A percentile compares a stretch with the other conserved stretches of the same genome.
Conservation (phyloP, 176 grass and related monocot genomes). For the Ensete glaucum region DNA sequence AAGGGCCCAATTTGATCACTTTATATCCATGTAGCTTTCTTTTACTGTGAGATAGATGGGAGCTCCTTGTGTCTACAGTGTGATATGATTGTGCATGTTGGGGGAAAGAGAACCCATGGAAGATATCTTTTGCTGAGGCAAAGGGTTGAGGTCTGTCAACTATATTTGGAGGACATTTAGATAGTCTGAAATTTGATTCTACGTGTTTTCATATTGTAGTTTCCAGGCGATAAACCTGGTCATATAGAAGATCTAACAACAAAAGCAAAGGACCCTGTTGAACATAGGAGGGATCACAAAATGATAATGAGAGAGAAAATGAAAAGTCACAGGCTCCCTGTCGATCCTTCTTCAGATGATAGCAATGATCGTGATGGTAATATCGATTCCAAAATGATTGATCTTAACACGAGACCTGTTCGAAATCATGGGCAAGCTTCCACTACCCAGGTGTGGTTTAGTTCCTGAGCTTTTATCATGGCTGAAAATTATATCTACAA, state of each 20-base stretch:
- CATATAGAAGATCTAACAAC: conserved; percentile 53
- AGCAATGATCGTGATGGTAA: conserved; percentile 43
- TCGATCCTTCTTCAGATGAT: conserved; percentile 32
- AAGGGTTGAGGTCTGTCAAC: conserved; percentile 62
- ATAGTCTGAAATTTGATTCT: conserved; percentile 10
- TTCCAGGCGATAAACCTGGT: conserved; percentile 81
- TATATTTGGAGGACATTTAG: background rate
- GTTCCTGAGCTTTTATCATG: background rate
- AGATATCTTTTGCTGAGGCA: conserved; percentile 93
- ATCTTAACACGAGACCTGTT: conserved; percentile 71
- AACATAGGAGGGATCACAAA: conserved; percentile 42
- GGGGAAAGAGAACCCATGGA: conserved; percentile 83
- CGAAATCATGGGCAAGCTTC: conserved; percentile 59
- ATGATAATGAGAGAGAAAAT: conserved; percentile 38
- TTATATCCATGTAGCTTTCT: conserved; percentile 68
- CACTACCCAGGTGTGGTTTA: conserved; percentile 58
- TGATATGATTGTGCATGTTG: conserved; percentile 98
- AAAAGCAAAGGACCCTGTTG: conserved; percentile 40
- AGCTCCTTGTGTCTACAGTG: conserved; percentile 86
- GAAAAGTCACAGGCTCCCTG: conserved; percentile 36
- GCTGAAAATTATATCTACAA: background rate
- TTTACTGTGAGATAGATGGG: conserved; percentile 97
- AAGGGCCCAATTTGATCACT: background rate
- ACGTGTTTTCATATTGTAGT: conserved; percentile 35
- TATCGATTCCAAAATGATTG: conserved; percentile 87